These are phyloP conservation scores for Rhodocollybia butyracea DNA, from an alignment of 768 basidiomycete genomes.

Conservation along the genomic window DNA sequence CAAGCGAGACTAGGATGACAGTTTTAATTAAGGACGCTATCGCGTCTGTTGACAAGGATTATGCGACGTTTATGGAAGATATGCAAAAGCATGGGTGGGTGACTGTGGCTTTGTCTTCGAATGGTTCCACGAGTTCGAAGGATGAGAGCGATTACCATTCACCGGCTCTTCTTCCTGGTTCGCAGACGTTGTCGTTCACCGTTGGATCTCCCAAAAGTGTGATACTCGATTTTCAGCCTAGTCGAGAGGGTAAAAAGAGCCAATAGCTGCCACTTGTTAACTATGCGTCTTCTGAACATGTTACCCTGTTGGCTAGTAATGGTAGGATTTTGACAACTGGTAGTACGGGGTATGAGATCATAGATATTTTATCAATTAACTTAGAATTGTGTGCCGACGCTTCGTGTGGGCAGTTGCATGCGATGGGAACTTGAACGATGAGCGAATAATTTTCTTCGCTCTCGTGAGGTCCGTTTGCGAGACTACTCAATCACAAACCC, in stretches of 20 bases:
- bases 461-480: too few species aligned
- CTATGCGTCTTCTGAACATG: neutral
- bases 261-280: neutral
- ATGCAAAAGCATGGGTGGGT: neutral
- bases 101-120: neutral
- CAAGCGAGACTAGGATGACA: neutral
- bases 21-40: neutral
- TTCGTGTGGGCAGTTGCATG: too few species aligned
- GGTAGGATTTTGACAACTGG: too few species aligned
- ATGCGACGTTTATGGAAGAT: neutral
- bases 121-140: neutral
- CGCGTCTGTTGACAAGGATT: neutral
- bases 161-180: conserved; percentile 2
- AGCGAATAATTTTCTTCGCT: too few species aligned
- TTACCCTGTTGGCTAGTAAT: too few species aligned
- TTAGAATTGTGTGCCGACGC: too few species aligned
- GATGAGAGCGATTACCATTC: neutral
- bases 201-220: neutral
- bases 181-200: neutral
- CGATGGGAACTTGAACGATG: too few species aligned
- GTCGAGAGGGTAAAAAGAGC: neutral
- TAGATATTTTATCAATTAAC: too few species aligned
- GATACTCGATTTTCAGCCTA: neutral
- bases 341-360: too few species aligned
- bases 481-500: too few species aligned